A percentile compares a stretch with the other conserved stretches of the same genome.
Evolutionary conservation across 805 yeast genomes (phyloP).

Genomic region (Wickerhamomyces silvicola): DNA sequence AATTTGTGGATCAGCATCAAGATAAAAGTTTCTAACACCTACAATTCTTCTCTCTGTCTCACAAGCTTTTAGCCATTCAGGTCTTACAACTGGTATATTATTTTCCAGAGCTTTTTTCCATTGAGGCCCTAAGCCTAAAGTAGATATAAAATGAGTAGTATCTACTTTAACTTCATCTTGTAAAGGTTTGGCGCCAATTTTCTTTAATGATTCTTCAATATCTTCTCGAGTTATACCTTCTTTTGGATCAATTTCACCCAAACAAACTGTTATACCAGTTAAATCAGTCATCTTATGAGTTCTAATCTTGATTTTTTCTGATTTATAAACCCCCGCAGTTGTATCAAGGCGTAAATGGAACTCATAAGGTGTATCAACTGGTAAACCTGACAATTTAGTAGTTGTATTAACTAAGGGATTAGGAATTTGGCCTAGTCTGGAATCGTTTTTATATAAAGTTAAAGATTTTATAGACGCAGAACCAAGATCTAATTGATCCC

Average conservation of each 20-base stretch:
- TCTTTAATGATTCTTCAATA: slow-evolving; percentile 51
- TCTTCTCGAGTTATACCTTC: slow-evolving; percentile 42
- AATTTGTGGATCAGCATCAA: slow-evolving; percentile 44
- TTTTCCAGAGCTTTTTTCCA: slow-evolving; percentile 72
- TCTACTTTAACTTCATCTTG: slow-evolving; percentile 74
- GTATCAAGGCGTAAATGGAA: slow-evolving; percentile 81
- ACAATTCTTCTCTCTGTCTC: slow-evolving; percentile 82
- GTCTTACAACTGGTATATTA: slow-evolving; percentile 90
- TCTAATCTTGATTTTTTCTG: slow-evolving; percentile 60
- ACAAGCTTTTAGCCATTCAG: slow-evolving; percentile 96
- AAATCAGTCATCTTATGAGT: slow-evolving; percentile 97
- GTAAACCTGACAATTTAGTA: slow-evolving; percentile 85
- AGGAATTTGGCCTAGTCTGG: slow-evolving; percentile 76
- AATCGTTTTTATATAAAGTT: slow-evolving; percentile 63
- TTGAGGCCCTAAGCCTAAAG: slow-evolving; percentile 65
- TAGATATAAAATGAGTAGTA: slow-evolving; percentile 89
- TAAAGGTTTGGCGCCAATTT: slow-evolving; percentile 80
- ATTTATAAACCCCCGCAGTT: slow-evolving; percentile 78
- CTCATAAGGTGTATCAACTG: slow-evolving; percentile 74
- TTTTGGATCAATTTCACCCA: slow-evolving; percentile 67
- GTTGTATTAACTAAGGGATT: slow-evolving; percentile 72
- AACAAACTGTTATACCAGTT: slow-evolving; percentile 84
- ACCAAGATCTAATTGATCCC: slow-evolving; percentile 85
- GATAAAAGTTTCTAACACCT: slow-evolving; percentile 83
- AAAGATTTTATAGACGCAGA: slow-evolving; percentile 74